These are phyloP conservation scores for Dictyostelium intermedium DNA, from an alignment of 78 protist species.

Conservation along the genomic window DNA sequence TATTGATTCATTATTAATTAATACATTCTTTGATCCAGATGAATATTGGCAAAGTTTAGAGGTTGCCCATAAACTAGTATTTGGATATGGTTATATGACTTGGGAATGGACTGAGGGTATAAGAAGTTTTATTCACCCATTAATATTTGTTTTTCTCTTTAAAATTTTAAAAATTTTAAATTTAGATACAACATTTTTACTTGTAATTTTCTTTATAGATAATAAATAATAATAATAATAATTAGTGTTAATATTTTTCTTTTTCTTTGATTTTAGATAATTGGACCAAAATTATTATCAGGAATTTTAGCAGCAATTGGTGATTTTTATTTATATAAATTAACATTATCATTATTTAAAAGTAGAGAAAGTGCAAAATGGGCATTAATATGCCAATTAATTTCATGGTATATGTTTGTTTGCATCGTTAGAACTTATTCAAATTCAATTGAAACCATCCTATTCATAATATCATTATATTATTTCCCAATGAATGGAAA, in stretches of 20 bases:
- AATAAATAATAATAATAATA: not conserved
- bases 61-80: constrained; percentile 84
- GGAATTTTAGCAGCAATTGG: constrained; percentile 53
- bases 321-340: constrained; percentile 54
- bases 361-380: constrained; percentile 50
- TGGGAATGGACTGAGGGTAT: constrained; percentile 91
- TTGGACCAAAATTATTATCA: constrained; percentile 67
- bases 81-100: constrained; percentile 87
- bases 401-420: constrained; percentile 69
- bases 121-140: constrained; percentile 83
- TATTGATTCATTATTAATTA: constrained; percentile 25
- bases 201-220: not conserved
- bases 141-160: constrained; percentile 40
- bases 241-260: not conserved
- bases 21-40: constrained; percentile 86
- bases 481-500: constrained; percentile 45
- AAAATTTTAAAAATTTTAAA: constrained; percentile 38
- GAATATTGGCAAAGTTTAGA: constrained; percentile 90
- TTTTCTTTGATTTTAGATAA: not conserved
- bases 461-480: constrained; percentile 54
- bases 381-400: constrained; percentile 39
- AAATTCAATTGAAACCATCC: constrained; percentile 80
- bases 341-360: constrained; percentile 35
- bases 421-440: constrained; percentile 79
- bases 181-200: constrained; percentile 62